Base-by-base conservation (phyloP, 768 basidiomycete genomes). In the Russula sp. region DNA sequence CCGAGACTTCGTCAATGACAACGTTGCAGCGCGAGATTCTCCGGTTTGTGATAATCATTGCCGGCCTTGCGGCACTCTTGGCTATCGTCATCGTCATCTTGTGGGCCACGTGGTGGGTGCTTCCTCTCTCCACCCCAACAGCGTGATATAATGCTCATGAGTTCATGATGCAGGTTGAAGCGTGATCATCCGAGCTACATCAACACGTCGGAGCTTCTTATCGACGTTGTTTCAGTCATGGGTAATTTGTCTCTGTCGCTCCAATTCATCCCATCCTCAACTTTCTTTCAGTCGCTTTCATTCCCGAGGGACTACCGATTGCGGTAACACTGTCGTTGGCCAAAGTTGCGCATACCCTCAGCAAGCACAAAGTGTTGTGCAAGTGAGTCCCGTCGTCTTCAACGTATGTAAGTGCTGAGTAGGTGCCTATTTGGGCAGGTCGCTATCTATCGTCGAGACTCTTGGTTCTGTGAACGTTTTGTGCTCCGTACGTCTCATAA, bases 391-490 rank as follows among this genome's bases (percentile, higher is more conserved):
- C 7, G 2, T 48, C 22, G 7, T 36, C 16, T 10, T n/a, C 13
- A 22, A 4, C 16, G 2, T 22, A 20, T 25, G 2, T 59, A 25
- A 20, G 22, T 43, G 5, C 38, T 59, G 11, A 59, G 7, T 16
- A 5, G 14, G 22, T 43, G 4, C 7, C 18, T 22, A 7, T 2
- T 18, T 7, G 8, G 14, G 25, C 42, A 67, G 66, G 42, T 81
- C 81, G 3, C 73, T 88, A 25, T 77, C 83, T 29, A 87, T 83
- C 7, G 83, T 88, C 35, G 86, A 88, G 70, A 83, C 83, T 7
- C 75, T 88, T 6, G 86, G 86, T 7, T 77, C 80, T 9, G 83
- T 87, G 69, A 81, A 81, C 57, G 78, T 79, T 32, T 62, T 80
- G 8, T 77, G 77, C 63, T 77, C 77, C 5, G 65, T 66, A 32